These are phyloP conservation scores for Neurospora discreta DNA, from an alignment of 495 filamentous ascomycete species.

Conservation along the genomic window DNA sequence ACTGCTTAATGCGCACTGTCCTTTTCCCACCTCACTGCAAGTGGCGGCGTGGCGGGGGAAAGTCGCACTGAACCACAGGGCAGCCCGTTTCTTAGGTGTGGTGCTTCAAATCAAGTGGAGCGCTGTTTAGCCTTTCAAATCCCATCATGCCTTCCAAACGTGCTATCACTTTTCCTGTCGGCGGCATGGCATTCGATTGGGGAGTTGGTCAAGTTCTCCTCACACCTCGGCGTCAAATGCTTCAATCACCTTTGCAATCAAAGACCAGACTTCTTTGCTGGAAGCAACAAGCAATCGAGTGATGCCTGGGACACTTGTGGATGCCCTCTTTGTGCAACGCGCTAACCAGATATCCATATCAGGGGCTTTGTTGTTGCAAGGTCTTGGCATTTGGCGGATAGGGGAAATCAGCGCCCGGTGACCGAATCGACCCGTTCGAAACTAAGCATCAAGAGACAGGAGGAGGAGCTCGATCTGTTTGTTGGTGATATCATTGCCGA, in stretches of 20 bases:
- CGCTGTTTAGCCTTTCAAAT: not conserved
- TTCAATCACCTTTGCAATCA: not conserved
- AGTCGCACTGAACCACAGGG: not conserved
- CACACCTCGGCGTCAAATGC: not conserved
- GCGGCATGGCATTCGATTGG: not conserved
- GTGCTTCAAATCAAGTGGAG: not conserved
- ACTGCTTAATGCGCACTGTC: not conserved
- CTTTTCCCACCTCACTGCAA: not conserved
- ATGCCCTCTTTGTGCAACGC: not conserved
- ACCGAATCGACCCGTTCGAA: not conserved
- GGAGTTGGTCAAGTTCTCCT: not conserved
- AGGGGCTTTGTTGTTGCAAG: not conserved
- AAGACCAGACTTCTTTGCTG: not conserved
- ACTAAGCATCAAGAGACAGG: not conserved
- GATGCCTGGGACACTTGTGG: not conserved
- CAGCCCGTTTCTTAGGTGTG: not conserved
- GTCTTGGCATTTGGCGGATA: not conserved
- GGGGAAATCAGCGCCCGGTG: not conserved
- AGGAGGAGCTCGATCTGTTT: not conserved
- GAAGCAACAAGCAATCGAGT: not conserved
- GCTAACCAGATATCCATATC: not conserved
- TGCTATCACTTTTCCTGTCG: not conserved
- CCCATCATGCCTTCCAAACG: not conserved
- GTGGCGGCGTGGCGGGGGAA: not conserved
- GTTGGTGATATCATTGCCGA: not conserved